These are phyloP conservation scores for Botrytis sinoallii DNA, from an alignment of 2,329 filamentous ascomycete genomes.

Conservation along the genomic window DNA sequence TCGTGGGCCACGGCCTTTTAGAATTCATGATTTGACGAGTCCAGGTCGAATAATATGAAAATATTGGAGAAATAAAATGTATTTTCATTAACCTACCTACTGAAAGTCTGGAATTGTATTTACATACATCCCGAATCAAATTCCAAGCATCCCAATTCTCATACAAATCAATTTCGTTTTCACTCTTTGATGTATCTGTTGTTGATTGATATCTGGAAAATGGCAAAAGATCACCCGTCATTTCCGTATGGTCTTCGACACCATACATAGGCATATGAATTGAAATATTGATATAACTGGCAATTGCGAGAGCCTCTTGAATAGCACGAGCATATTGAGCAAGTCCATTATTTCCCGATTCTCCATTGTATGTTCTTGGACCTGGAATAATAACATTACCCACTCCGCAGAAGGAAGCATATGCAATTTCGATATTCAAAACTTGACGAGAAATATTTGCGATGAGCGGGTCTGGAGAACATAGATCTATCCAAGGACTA, in stretches of 20 bases:
- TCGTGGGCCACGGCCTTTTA: conserved; percentile 23
- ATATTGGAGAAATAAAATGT: conserved; percentile 19
- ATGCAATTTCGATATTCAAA: conserved; percentile 85
- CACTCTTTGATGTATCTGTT: conserved; percentile 39
- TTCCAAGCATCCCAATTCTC: conserved; percentile 94
- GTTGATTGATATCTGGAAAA: conserved; percentile 37
- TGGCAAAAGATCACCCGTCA: conserved; percentile 35
- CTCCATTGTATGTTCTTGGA: conserved; percentile 60
- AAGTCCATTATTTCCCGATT: conserved; percentile 49
- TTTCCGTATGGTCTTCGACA: conserved; percentile 53
- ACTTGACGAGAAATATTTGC: conserved; percentile 86
- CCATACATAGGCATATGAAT: conserved; percentile 83
- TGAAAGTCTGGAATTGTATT: conserved; percentile 76
- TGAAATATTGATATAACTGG: conserved; percentile 73
- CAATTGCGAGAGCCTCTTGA: conserved; percentile 72
- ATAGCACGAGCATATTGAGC: conserved; percentile 81
- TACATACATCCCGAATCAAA: conserved; percentile 77
- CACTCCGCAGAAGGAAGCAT: conserved; percentile 92
- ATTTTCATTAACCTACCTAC: conserved; percentile 64
- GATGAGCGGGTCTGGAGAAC: conserved; percentile 77
- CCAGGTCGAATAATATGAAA: not conserved
- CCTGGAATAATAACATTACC: conserved; percentile 79
- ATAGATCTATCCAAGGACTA: conserved; percentile 92
- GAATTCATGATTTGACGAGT: conserved; percentile 18
- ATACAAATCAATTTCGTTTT: conserved; percentile 63